Base-by-base conservation (phyloP, 2,329 filamentous ascomycete genomes). In the Aspergillus thermomutatus region DNA sequence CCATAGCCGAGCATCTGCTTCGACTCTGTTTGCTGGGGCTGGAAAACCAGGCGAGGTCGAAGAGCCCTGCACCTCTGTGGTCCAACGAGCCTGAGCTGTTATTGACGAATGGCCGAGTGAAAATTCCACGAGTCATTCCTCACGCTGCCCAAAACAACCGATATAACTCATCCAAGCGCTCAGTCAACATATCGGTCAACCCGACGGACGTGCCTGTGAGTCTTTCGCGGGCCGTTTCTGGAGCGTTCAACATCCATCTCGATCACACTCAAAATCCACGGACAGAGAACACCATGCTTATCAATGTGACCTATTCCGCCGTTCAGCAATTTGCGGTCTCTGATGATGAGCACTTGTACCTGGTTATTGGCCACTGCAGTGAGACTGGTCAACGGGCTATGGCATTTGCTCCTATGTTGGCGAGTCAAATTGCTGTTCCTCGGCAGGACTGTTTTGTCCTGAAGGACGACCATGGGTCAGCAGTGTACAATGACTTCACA, bases 81-180 rank as follows among this genome's bases (percentile, higher is more conserved):
- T 55, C 63, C 3, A 43, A 55, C 14, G 67, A 69, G 50, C 62
- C 62, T 1, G 69, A 72, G 54, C 34, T 63, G 3, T 58, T 61
- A 27, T 37, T 68, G n/a, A 45, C 60, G 10, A 34, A 64, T 10
- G 66, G 63, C 17, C 53, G 58, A 3, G 25, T 62, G 8, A 31
- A 63, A 14, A 62, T 72, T 23, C 66, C 68, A 0, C 60, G 59
- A 4, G 21, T 59, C 3, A 4, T 49, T 4, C 37, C 47, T 1
- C n/a, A 52, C 28, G 19, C 11, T 10, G 34, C 6, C 9, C 21
- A 28, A 61, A 63, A 62, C 43, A 37, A 43, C 14, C 52, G 56
- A 48, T 54, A 50, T 17, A 63, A 60, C 45, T 49, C 58, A 27
- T 21, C 7, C 10, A 21, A 31, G 27, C 25, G 14, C 21, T 40